These are phyloP conservation scores for Quercus tomentella DNA, from an alignment of 331 rosid species.

Conservation along the genomic window DNA sequence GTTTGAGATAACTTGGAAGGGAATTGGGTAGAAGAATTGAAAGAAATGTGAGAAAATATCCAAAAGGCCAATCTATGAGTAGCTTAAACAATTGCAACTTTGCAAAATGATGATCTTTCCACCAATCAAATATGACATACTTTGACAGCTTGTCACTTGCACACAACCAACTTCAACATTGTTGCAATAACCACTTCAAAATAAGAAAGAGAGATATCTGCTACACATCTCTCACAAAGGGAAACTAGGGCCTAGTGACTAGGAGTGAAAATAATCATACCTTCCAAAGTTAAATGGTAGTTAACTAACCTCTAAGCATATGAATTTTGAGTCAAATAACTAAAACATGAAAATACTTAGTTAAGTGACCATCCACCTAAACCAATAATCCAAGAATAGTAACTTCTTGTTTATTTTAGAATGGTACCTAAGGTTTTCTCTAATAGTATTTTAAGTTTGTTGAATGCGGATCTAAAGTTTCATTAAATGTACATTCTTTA, in stretches of 20 bases:
- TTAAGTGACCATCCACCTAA: background rate
- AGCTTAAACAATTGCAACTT: background rate
- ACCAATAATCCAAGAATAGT: background rate
- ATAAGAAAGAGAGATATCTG: background rate
- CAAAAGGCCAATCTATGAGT: background rate
- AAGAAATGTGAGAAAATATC: background rate
- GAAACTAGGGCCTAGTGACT: background rate
- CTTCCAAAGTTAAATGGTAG: background rate
- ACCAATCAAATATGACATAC: background rate
- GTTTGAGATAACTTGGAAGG: background rate
- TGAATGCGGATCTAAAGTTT: too few species aligned
- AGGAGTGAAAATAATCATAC: background rate
- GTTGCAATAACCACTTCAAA: background rate
- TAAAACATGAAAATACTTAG: background rate
- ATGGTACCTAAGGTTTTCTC: background rate
- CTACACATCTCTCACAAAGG: background rate
- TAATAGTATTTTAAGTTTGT: background rate
- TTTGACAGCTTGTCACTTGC: background rate
- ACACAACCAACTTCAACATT: background rate
- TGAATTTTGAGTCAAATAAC: background rate
- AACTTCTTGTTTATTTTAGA: background rate
- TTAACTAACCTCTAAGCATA: background rate
- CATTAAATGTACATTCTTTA: too few species aligned
- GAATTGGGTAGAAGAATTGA: background rate
- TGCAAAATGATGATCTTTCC: background rate